These are phyloP conservation scores for Helicocarpus griseus DNA, from an alignment of 2,329 filamentous ascomycete species.

Conservation along the genomic window DNA sequence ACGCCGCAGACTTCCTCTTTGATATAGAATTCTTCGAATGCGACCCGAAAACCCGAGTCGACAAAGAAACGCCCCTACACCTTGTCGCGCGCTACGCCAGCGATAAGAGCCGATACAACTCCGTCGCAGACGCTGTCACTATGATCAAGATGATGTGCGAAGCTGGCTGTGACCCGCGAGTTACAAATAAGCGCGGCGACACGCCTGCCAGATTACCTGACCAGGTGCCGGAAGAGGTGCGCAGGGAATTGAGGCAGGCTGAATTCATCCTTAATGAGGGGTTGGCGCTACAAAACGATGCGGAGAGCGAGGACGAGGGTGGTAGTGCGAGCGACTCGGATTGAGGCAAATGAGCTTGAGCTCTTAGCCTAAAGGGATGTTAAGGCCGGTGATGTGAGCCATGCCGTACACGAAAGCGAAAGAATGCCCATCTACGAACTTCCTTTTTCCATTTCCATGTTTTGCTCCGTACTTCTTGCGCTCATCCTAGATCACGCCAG, in stretches of 20 bases:
- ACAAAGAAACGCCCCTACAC: conserved; percentile 39
- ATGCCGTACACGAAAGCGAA: no score
- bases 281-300: conserved; percentile 26
- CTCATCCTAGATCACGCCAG: no score
- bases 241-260: conserved; percentile 32
- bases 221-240: conserved; percentile 32
- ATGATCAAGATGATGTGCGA: conserved; percentile 43
- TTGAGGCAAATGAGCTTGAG: no score
- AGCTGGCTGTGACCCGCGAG: conserved; percentile 38
- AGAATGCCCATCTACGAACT: neutral
- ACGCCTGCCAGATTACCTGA: conserved; percentile 38
- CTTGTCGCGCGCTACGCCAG: conserved; percentile 37
- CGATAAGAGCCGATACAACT: conserved; percentile 25
- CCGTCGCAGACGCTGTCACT: conserved; percentile 31
- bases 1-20: conserved; percentile 38
- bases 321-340: conserved; percentile 26
- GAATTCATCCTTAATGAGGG: conserved; percentile 40
- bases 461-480: no score
- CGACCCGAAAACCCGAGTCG: conserved; percentile 37
- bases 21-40: conserved; percentile 41
- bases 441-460: no score
- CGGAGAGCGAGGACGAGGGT: conserved; percentile 23
- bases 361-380: no score
- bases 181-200: conserved; percentile 38
- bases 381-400: no score